Conservation (phyloP, 768 basidiomycete species). For the Boletus rubroflammeus region DNA sequence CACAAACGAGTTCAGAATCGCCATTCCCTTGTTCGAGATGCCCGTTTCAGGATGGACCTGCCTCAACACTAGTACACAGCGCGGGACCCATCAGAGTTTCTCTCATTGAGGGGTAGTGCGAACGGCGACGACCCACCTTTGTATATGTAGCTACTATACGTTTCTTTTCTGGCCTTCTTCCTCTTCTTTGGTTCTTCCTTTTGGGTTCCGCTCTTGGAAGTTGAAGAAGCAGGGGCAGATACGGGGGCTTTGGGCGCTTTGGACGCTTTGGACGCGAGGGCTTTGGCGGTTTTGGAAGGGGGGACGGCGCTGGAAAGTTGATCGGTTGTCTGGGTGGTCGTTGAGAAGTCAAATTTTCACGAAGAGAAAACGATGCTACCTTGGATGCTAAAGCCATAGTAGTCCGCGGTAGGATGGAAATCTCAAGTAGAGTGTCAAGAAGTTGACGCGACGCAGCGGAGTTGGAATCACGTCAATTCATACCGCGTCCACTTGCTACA, state of each 20-base stretch:
- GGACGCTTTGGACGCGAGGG: conserved; percentile 43
- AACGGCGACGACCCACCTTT: conserved; percentile 37
- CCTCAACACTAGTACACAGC: conserved; percentile 47
- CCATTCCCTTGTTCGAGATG: conserved; percentile 67
- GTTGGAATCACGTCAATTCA: neutral
- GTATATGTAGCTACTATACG: conserved; percentile 64
- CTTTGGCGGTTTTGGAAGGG: conserved; percentile 30
- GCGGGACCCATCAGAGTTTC: neutral
- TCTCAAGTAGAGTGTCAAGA: too few relatives aligned
- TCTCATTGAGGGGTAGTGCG: too few relatives aligned
- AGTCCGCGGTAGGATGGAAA: too few relatives aligned
- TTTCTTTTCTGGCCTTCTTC: conserved; percentile 56
- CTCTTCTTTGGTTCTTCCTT: conserved; percentile 48
- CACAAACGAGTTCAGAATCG: conserved; percentile 58
- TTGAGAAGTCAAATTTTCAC: neutral
- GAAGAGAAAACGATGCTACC: neutral
- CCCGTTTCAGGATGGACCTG: conserved; percentile 75
- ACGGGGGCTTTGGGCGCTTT: conserved; percentile 54
- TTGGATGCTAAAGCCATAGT: neutral
- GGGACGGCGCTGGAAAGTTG: conserved; percentile 15
- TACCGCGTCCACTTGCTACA: too few relatives aligned
- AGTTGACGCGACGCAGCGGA: conserved; percentile 14
- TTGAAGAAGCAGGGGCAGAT: conserved; percentile 32
- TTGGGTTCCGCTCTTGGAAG: conserved; percentile 20
- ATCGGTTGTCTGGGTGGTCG: neutral